Base-by-base conservation (phyloP, 2,329 filamentous ascomycete genomes). In the Fusarium bulbicola region DNA sequence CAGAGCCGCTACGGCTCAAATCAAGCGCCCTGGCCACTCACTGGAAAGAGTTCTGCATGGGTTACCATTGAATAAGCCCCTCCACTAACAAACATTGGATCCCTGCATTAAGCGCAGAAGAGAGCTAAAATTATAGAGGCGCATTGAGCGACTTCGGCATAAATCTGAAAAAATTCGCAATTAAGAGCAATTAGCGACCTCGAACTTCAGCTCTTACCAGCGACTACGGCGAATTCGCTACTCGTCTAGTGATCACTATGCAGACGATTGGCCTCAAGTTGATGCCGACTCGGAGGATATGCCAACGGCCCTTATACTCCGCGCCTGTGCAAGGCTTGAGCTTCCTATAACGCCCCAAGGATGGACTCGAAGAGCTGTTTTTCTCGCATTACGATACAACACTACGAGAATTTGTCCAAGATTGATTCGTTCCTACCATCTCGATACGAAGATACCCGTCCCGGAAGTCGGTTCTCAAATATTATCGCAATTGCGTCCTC, bases 311-410 rank as follows among this genome's bases (percentile, higher is more conserved):
- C 69, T 70, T 45, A 69, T 75, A 56, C 74, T 68, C 63, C 77
- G 77, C 61, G 70, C 74, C 64, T 74, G 68, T 64, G 53, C 67
- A 62, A 77, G 77, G 74, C 72, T 76, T 59, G 61, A 73, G 59
- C 54, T 63, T 63, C 67, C 69, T 34, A 53, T 68, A 43, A 66
- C 49, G 58, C 42, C 72, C 40, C 58, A 64, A 50, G 39, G 59
- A 60, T 76, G 71, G 69, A 68, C 64, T 66, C 64, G 62, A 71
- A 67, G 72, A 52, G 61, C 66, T 47, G 56, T 60, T 37, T 67
- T 71, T 49, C 57, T 68, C 34, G 47, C 68, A 15, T 43, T 66
- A 49, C 76, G 74, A 66, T 59, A 36, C 16, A 59, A 66, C 26
- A 30, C 30, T 36, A 21, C 45, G 28, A 67, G 45, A 37, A 53